A percentile compares a stretch with the other conserved stretches of the same genome.
Conservation (phyloP, 805 yeast genomes). For the Monosporozyma siamensis region DNA sequence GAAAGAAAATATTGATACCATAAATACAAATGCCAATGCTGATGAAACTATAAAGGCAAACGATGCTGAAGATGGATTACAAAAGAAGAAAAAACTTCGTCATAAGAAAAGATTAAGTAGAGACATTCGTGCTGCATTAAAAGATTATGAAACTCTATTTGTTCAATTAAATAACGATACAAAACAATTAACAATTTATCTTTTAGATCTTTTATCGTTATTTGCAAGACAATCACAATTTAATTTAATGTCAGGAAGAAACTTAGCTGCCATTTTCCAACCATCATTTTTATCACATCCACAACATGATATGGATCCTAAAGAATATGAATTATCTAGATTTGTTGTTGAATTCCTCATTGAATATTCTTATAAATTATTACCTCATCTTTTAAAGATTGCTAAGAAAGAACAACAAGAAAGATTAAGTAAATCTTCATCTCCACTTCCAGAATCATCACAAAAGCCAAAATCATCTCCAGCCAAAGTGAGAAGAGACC, state of each 20-base stretch:
- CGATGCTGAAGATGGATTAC: background rate
- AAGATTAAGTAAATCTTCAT: background rate
- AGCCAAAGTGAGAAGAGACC: background rate
- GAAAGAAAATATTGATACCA: too few species aligned
- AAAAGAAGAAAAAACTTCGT: constrained; percentile 14
- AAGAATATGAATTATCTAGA: constrained; percentile 81
- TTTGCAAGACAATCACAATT: constrained; percentile 69
- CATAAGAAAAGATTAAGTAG: constrained; percentile 49
- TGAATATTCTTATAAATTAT: constrained; percentile 69
- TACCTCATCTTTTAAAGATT: constrained; percentile 44
- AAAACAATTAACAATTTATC: constrained; percentile 74
- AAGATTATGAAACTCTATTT: constrained; percentile 61
- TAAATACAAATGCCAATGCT: too few species aligned
- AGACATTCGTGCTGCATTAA: constrained; percentile 60
- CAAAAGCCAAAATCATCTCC: background rate
- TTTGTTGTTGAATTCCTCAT: constrained; percentile 82
- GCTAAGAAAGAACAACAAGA: constrained; percentile 20
- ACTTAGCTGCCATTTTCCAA: constrained; percentile 92
- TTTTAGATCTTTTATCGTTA: constrained; percentile 76
- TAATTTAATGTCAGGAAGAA: constrained; percentile 86
- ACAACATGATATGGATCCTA: constrained; percentile 83
- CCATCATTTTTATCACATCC: constrained; percentile 94
- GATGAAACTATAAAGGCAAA: constrained; percentile 3
- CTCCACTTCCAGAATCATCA: background rate
- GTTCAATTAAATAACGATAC: constrained; percentile 65